Base-by-base conservation (phyloP, 352 stramenopile species). In the Globisporangium nagaii region DNA sequence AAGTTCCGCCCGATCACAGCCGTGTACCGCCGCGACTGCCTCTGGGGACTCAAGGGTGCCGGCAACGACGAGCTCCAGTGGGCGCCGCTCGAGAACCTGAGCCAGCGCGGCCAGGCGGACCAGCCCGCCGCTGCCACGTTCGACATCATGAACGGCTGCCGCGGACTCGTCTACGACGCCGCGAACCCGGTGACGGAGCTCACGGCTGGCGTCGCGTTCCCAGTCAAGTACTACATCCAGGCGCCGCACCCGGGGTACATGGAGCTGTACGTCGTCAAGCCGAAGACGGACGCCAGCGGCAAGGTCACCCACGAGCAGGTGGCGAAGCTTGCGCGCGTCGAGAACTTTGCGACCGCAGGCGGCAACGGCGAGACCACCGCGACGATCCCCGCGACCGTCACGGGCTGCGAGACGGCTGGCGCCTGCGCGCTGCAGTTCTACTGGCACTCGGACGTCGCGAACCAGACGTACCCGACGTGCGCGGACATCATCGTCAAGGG, bases 401-500 rank as follows among this genome's bases (percentile, higher is more conserved):
- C 58, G 1, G 73, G 71, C 12, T 86, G 75, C 24, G 63, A 61
- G 11, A 68, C 65, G 25, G 45, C 66, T 1, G 75, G 75, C 2
- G 61, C 73, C 43, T 86, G 75, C n/a, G 75, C 66, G 15, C 58
- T 86, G 39, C 75, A 84, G 52, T 79, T 86, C 49, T 84, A 77
- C 49, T 86, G 73, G 73, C 63, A 86, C 59, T 84, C 73, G 37
- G 71, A 76, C 25, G 50, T 79, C 37, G 75, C 75, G 0, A 73
- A 68, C 32, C 75, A 86, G 53, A 86, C 73, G 45, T 86, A 86
- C 42, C 73, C 73, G 37, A 86, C 65, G n/a, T 86, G 75, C 25
- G 66, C 41, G n/a, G 51, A 58, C 28, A 51, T 48, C 39, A 43
- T 19, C 13, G 10, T 58, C 51, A 28, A n/a, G 3, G 39, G 39